Base-by-base conservation (phyloP, 306 rosid species). In the Glycine tomentella region DNA sequence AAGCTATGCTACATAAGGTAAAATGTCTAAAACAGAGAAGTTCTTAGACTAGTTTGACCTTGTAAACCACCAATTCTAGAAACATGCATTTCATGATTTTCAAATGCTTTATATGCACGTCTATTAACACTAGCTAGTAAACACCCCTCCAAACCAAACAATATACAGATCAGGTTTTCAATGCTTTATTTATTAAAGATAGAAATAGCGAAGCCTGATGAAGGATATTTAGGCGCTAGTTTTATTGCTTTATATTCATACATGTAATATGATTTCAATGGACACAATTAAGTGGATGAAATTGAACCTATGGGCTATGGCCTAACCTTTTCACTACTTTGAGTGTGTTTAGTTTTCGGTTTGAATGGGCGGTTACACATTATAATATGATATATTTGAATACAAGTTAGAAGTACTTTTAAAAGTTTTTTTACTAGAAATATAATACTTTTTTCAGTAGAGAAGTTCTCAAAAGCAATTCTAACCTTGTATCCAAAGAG, bases 61-160 rank as follows among this genome's bases (percentile, higher is more conserved):
- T 66, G 33, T 5, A 62, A 25, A 61, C 33, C 67, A 67, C 50
- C 42, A n/a, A 31, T 57, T 68, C 45, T 50, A 57, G 74, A 69
- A 45, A 58, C 61, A 57, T 31, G 51, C 69, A 40, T 58, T 40
- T n/a, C 56, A 53, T 53, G 59, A 81, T 66, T 65, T 81, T 38
- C 80, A 74, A 55, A 65, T 74, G 75, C 80, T 81, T 81, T 74
- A 74, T 65, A 65, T 66, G 75, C 76, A 81, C 72, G 69, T 74
- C 70, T 74, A 66, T 42, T 42, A 42, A 42, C 46, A 42, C 46
- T 42, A 42, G 46, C 46, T 42, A 42, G 46, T 42, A 42, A 42
- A 42, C 45, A 42, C 45, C 46, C 40, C 1, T 0, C 4, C 7
- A 8, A 58, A 3, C 3, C 2, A 8, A 7, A 8, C 0, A 57